Evolutionary conservation across 495 filamentous ascomycete species (phyloP), one percentile per base, ranked within the genome.

Genomic region (Penicillium subrubescens): DNA sequence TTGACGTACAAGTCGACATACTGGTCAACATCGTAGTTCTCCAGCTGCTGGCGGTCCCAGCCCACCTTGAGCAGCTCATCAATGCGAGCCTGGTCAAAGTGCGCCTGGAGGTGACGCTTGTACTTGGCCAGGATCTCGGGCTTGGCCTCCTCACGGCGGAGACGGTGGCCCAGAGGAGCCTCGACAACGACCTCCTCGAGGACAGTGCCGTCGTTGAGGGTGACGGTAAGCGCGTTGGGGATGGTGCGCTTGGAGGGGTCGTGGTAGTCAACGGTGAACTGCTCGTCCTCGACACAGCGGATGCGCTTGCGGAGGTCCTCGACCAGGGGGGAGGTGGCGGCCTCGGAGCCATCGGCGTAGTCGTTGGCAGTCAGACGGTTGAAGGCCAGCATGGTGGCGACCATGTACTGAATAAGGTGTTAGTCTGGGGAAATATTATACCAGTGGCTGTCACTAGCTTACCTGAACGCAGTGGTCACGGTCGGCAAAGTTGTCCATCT

Each of bases 401-500:
- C 91, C 95, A 99, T 99, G 85, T 99, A 99, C 79, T 87, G 65
- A 11, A 35, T 41, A 25, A 14, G 27, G 5, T 43, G 48, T 64
- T 43, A 50, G 50, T 33, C 25, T 10, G 37, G 31, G 31, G 14
- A 23, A 44, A 7, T 7, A 44, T 41, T n/a, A 8, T 6, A 29
- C 37, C n/a, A 6, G 8, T 14, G 11, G 8, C 51, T 8, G 15
- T 31, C 27, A 15, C 1, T 2, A 41, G 37, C 74, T 64, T 73
- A 84, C 82, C 81, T 97, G 95, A 67, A 99, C 94, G 82, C 95
- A 99, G 84, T 98, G 95, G 79, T 99, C 95, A 66, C 95, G 93
- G 79, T 99, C 95, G 65, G 95, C 95, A 73, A 97, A 99, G 85
- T 99, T 99, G 83, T 97, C 93, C 91, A 99, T 94, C 63, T 93